A percentile compares a stretch with the other conserved stretches of the same genome.
Evolutionary conservation across 352 stramenopile species (phyloP).

Genomic region (Globisporangium radiosum): DNA sequence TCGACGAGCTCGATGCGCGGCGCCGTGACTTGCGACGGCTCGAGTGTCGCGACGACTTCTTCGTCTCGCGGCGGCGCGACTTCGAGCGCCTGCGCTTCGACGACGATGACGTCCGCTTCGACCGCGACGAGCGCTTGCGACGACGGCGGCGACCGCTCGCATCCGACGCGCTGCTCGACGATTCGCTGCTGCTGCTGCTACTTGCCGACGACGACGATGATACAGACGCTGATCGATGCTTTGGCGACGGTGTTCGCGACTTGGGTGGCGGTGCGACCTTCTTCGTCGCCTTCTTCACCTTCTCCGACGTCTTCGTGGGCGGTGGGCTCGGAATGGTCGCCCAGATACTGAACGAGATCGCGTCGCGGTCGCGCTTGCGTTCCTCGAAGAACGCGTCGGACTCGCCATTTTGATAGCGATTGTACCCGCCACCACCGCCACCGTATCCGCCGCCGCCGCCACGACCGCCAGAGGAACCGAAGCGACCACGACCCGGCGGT

Average conservation of each 20-base stretch:
- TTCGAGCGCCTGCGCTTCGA: conserved; percentile 18
- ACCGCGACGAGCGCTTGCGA: conserved; percentile 17
- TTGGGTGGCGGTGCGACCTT: conserved; percentile 18
- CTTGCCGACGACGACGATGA: conserved; percentile 11
- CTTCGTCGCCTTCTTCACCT: conserved; percentile 49
- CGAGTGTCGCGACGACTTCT: conserved; percentile 12
- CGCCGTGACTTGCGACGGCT: conserved; percentile 11
- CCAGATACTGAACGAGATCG: conserved; percentile 69
- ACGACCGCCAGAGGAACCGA: conserved; percentile 7
- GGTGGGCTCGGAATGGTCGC: conserved; percentile 57
- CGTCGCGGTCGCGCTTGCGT: conserved; percentile 59
- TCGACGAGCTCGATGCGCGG: conserved; percentile 6
- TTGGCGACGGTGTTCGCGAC: conserved; percentile 26
- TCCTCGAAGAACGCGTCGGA: conserved; percentile 66
- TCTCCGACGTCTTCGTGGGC: conserved; percentile 40
- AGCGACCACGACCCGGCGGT: conserved; percentile 14
- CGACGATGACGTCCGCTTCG: conserved; percentile 10
- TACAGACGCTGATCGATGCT: conserved; percentile 24
- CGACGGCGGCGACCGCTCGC: conserved; percentile 10
- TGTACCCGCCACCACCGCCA: conserved; percentile 7
- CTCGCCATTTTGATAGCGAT: conserved; percentile 31
- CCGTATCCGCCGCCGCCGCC: conserved; percentile 6
- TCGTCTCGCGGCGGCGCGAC: conserved; percentile 14
- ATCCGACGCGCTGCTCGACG: conserved; percentile 11
- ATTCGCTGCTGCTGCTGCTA: conserved; percentile 18